Evolutionary conservation across 2,329 filamentous ascomycete species (phyloP), one percentile per base, ranked within the genome.

Genomic region (Fusarium piperis): DNA sequence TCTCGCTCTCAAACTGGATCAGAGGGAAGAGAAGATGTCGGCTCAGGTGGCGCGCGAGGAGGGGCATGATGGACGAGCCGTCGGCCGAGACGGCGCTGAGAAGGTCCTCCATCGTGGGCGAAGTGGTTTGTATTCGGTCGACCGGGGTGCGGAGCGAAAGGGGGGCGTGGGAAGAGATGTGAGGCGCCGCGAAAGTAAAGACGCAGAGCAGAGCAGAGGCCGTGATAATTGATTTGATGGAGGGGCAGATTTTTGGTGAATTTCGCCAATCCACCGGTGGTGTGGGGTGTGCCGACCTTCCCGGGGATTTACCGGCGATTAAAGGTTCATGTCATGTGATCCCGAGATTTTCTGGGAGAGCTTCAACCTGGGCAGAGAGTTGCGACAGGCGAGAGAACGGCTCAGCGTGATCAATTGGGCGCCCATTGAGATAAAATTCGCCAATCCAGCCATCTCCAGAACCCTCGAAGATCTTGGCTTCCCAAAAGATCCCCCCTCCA

Each of bases 11-110:
- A 84, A 97, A 98, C 85, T 98, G 95, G 81, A 99, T 92, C 72
- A 99, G 90, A 74, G 96, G 96, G 85, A 97, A 99, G 80, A 98
- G 93, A 78, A 99, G 88, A 83, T 99, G 96, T 76, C 96, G 92
- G 87, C 98, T 96, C 83, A 99, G 93, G 83, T 97, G 91, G 76
- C 91, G 91, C 81, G 98, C 93, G 79, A 99, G 87, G 84, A 95
- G 94, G 78, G 94, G 93, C 78, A 98, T 89, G 72, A 98, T 90
- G 81, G 92, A 92, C 85, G 94, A 90, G 82, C 93, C 86, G 81
- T 90, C 89, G 79, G 88, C 89, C 83, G 80, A 78, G 64, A 91
- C 87, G 80, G 89, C 87, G 73, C 75, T 78, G 75, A 83, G 77
- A 82, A 85, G 75, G 77, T 83, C 79, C 76, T 83, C 81, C 81